Percentiles rank a stretch among this genome's conserved stretches.
These are phyloP conservation scores for Meyerozyma guilliermondii DNA, from an alignment of 1,139 yeast genomes.

Conservation along the genomic window DNA sequence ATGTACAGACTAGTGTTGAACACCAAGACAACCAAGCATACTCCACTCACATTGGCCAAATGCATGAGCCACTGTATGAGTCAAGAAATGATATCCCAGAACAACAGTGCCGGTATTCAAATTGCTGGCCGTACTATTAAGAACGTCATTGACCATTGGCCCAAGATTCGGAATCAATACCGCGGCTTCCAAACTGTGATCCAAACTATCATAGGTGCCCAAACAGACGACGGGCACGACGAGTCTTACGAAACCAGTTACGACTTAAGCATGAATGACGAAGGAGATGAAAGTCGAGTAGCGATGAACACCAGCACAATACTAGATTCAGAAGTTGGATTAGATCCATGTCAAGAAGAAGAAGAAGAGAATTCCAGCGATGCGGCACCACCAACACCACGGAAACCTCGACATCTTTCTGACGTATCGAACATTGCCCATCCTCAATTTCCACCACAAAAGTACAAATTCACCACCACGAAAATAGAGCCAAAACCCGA, in stretches of 20 bases:
- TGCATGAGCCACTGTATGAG: constrained; percentile 48
- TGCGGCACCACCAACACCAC: background rate
- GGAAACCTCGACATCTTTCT: constrained; percentile 8
- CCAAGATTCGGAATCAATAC: constrained; percentile 11
- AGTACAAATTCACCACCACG: constrained; percentile 22
- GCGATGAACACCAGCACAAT: constrained; percentile 14
- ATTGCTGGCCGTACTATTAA: constrained; percentile 47
- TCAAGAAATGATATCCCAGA: constrained; percentile 43
- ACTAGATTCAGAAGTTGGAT: constrained; percentile 8
- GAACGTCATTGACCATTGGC: constrained; percentile 46
- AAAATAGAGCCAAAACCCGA: constrained; percentile 4
- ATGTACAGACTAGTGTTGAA: constrained; percentile 29
- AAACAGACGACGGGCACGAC: constrained; percentile 14
- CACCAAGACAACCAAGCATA: constrained; percentile 38
- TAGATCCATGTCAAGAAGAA: constrained; percentile 7
- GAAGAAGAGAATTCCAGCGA: background rate
- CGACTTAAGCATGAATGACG: constrained; percentile 26
- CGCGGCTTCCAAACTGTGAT: constrained; percentile 15
- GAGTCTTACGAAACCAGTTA: constrained; percentile 27
- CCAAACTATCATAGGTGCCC: constrained; percentile 19
- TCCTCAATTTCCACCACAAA: constrained; percentile 37
- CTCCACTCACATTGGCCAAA: constrained; percentile 40
- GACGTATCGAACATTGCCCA: constrained; percentile 23
- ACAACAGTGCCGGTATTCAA: constrained; percentile 41
- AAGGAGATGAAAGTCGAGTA: constrained; percentile 11